These are phyloP conservation scores for Bruguiera parviflora DNA, from an alignment of 345 rosid genomes.

Conservation along the genomic window DNA sequence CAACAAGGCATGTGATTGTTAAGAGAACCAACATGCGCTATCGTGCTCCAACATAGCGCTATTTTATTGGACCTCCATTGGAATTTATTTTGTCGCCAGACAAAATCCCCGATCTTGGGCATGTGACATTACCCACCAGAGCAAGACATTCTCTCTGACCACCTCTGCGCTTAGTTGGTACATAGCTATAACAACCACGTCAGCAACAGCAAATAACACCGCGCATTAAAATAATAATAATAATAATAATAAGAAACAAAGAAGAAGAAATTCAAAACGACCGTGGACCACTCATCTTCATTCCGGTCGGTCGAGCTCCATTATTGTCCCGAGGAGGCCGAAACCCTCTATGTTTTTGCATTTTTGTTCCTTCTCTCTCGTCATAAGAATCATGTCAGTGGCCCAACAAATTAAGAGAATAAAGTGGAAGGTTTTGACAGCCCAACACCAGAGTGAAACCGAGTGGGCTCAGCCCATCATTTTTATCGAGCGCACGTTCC, in stretches of 20 bases:
- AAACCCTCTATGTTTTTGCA: background rate
- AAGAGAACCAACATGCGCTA: conserved; percentile 15
- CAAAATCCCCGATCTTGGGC: conserved; percentile 13
- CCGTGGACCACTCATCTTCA: too few species aligned
- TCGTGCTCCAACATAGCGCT: conserved; percentile 13
- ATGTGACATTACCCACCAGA: background rate
- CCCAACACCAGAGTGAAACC: background rate
- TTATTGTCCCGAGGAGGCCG: background rate
- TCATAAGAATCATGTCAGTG: background rate
- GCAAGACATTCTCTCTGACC: conserved; percentile 21
- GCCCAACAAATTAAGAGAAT: background rate
- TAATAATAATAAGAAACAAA: too few species aligned
- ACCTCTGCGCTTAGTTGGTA: conserved; percentile 1
- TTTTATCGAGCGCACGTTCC: background rate
- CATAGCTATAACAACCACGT: conserved; percentile 6
- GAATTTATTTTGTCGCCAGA: conserved; percentile 13
- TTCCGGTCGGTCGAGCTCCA: background rate
- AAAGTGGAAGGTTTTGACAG: background rate
- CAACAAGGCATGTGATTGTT: conserved; percentile 28
- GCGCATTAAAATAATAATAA: too few species aligned
- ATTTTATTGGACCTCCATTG: background rate
- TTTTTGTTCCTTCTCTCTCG: too few species aligned
- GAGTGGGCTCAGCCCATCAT: background rate
- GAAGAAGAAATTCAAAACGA: too few species aligned
- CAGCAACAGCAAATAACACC: background rate